A percentile compares a stretch with the other conserved stretches of the same genome.
Conservation (phyloP, 2,329 filamentous ascomycete species). For the Diaporthe humulicola region DNA sequence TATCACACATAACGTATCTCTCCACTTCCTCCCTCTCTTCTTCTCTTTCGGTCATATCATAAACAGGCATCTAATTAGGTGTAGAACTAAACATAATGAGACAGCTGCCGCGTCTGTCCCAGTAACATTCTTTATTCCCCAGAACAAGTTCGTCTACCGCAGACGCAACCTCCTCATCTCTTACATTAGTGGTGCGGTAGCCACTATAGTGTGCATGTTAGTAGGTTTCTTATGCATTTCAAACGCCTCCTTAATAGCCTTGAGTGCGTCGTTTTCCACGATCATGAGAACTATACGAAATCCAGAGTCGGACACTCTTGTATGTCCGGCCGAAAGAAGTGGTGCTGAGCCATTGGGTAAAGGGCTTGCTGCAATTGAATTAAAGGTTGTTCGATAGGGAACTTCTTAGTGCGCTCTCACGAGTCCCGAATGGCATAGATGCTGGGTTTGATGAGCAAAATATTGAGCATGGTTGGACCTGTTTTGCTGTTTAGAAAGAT, state of each 20-base stretch:
- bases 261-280: constrained; percentile 1
- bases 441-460: not conserved
- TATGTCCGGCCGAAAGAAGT: not conserved
- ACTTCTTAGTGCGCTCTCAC: not conserved
- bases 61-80: not conserved
- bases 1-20: not conserved
- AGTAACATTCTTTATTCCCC: not conserved
- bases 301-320: constrained; percentile 5
- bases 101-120: not conserved
- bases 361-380: not conserved
- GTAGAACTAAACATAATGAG: not conserved
- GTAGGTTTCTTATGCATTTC: not conserved
- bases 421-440: not conserved
- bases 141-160: not conserved
- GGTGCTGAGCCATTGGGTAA: not conserved
- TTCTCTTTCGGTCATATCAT: not conserved
- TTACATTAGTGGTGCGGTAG: not conserved
- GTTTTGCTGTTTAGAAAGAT: not conserved
- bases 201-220: not conserved
- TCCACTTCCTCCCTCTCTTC: too few species aligned
- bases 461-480: not conserved
- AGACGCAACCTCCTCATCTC: not conserved
- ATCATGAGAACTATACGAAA: not conserved
- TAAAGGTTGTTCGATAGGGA: not conserved
- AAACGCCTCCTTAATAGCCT: not conserved